Evolutionary conservation across 73 alveolate species (phyloP).

Genomic region (Stentor roeselii): DNA sequence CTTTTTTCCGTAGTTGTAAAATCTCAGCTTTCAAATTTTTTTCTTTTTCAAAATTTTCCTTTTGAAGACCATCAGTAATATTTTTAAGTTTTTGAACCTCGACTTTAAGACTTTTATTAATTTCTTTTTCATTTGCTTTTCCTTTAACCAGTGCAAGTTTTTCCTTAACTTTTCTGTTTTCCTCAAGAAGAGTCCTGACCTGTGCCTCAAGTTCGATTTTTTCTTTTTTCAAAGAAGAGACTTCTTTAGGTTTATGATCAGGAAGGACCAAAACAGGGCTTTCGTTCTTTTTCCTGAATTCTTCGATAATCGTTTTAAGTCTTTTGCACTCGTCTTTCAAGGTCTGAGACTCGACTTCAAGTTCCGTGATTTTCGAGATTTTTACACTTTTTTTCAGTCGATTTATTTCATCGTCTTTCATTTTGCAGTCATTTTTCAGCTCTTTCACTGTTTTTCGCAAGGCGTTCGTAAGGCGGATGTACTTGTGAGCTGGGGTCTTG

Average conservation of each 20-base stretch:
- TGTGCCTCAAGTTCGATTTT: not conserved
- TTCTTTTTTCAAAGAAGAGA: not conserved
- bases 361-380: conserved; percentile 36
- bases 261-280: not conserved
- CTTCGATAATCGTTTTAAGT: conserved; percentile 29
- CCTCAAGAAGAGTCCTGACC: not conserved
- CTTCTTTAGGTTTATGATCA: not conserved
- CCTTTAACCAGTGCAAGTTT: too few relatives aligned
- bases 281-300: not conserved
- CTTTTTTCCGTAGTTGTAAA: too few relatives aligned
- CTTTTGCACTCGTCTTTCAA: conserved; percentile 47
- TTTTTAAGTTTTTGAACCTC: not conserved
- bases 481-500: conserved; percentile 14
- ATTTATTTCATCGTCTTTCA: conserved; percentile 31
- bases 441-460: conserved; percentile 38
- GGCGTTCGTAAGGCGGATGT: conserved; percentile 27
- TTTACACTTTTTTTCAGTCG: conserved; percentile 37
- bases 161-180: not conserved
- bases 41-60: not conserved
- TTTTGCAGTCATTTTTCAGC: conserved; percentile 25
- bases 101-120: too few relatives aligned
- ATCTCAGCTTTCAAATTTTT: not conserved
- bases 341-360: conserved; percentile 45
- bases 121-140: not conserved
- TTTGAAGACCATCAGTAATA: too few relatives aligned